phyloP scores from a whole-genome alignment of 2,329 filamentous ascomycete genomes.

The Dryadomyces sulphureus region DNA sequence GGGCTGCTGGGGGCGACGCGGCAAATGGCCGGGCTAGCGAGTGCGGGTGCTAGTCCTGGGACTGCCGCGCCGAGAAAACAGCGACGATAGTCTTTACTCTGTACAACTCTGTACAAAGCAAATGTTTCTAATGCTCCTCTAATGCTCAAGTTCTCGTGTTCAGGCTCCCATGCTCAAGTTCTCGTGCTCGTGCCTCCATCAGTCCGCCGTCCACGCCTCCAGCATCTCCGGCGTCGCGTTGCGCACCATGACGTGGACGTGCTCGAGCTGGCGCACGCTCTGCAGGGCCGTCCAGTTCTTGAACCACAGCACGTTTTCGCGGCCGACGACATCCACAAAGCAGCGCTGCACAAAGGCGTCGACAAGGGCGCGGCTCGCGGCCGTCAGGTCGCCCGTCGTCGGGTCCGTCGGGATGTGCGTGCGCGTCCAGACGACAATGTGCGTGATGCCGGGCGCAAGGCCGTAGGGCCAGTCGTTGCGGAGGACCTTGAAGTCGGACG shows the following conservation, averaged over 20 bases:
- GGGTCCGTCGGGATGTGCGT: slow-evolving; percentile 61
- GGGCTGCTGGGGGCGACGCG: slow-evolving; percentile 38
- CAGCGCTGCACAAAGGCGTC: slow-evolving; percentile 53
- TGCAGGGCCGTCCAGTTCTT: slow-evolving; percentile 88
- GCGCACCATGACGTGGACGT: slow-evolving; percentile 65
- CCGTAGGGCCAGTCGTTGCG: slow-evolving; percentile 94
- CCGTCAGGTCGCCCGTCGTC: slow-evolving; percentile 56
- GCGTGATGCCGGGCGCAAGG: slow-evolving; percentile 48
- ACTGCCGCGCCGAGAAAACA: slow-evolving; percentile 35
- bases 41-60: slow-evolving; percentile 20
- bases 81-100: slow-evolving; percentile 25
- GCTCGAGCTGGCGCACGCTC: slow-evolving; percentile 75
- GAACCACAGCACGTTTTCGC: slow-evolving; percentile 60
- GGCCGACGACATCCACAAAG: slow-evolving; percentile 47
- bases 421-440: slow-evolving; percentile 86
- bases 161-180: too few species aligned
- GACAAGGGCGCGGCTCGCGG: slow-evolving; percentile 46
- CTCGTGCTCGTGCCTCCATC: slow-evolving; percentile 7
- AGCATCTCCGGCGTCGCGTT: slow-evolving; percentile 36
- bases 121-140: too few species aligned
- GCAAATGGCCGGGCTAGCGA: slow-evolving; percentile 34
- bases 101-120: too few species aligned
- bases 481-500: slow-evolving; percentile 53
- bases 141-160: too few species aligned
- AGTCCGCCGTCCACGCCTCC: slow-evolving; percentile 35